Conservation (phyloP, 2,329 filamentous ascomycete genomes). For the Nannizziopsis barbatae region DNA sequence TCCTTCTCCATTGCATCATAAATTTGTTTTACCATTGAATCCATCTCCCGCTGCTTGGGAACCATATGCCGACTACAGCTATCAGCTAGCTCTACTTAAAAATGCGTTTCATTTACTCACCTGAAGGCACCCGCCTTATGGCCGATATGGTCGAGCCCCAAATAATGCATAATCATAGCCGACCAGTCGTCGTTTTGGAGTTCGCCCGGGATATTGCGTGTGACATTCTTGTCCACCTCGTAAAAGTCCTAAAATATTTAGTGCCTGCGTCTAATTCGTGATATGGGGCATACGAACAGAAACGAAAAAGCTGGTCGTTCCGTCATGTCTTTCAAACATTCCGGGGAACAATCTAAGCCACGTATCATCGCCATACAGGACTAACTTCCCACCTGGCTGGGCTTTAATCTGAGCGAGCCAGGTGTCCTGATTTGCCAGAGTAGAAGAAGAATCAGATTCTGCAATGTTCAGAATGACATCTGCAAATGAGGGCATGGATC, state of each 20-base stretch:
- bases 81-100: constrained; percentile 15
- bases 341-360: constrained; percentile 94
- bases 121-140: constrained; percentile 86
- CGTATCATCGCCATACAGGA: constrained; percentile 97
- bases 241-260: constrained; percentile 64
- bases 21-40: constrained; percentile 63
- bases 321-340: constrained; percentile 76
- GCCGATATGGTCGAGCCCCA: constrained; percentile 93
- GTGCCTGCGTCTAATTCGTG: neutral
- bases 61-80: constrained; percentile 67
- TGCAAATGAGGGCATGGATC: constrained; percentile 94
- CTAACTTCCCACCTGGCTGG: constrained; percentile 56
- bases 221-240: constrained; percentile 96
- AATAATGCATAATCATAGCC: constrained; percentile 86
- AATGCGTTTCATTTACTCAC: constrained; percentile 33
- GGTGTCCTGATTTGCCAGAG: constrained; percentile 77
- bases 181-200: constrained; percentile 73
- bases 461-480: constrained; percentile 95
- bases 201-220: constrained; percentile 71
- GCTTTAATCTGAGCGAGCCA: constrained; percentile 90
- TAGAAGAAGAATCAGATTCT: constrained; percentile 83
- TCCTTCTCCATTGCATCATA: constrained; percentile 63
- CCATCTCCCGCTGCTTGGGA: constrained; percentile 91
- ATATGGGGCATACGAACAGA: constrained; percentile 51
- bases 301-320: constrained; percentile 96